phyloP scores from a whole-genome alignment of 2,329 filamentous ascomycete genomes.

The Diaporthe sp. region DNA sequence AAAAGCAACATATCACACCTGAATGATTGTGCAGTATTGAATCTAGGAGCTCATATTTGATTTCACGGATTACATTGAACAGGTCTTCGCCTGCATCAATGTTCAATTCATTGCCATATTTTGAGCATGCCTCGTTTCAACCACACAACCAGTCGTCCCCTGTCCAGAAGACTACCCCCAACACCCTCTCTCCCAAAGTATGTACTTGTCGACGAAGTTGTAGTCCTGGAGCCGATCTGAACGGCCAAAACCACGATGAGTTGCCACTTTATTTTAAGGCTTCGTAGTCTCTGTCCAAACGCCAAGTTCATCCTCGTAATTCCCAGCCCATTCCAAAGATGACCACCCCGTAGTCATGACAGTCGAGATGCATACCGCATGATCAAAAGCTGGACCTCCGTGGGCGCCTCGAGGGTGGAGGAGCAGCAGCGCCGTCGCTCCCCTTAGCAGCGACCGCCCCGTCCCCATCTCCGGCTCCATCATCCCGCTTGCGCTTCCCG shows the following conservation, averaged over 20 bases:
- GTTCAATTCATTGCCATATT: neutral
- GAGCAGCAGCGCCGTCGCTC: neutral
- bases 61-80: neutral
- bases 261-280: too few relatives aligned
- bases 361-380: too few relatives aligned
- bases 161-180: neutral
- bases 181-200: neutral
- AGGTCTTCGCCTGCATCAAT: neutral
- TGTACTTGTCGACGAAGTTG: neutral
- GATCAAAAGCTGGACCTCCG: slow-evolving; percentile 32
- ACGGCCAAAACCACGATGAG: neutral
- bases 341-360: neutral
- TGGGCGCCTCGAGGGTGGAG: neutral
- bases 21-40: neutral
- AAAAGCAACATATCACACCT: neutral
- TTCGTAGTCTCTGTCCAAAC: neutral
- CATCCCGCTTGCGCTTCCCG: slow-evolving; percentile 28
- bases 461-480: neutral
- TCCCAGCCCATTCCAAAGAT: neutral
- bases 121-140: neutral
- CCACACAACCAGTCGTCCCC: neutral
- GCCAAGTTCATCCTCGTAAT: neutral
- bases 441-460: neutral
- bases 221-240: too few relatives aligned
- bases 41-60: neutral